Percentiles rank a stretch among this genome's conserved stretches.
phyloP scores from a whole-genome alignment of 2,329 filamentous ascomycete genomes.

The Aspergillus pseudoglaucus region DNA sequence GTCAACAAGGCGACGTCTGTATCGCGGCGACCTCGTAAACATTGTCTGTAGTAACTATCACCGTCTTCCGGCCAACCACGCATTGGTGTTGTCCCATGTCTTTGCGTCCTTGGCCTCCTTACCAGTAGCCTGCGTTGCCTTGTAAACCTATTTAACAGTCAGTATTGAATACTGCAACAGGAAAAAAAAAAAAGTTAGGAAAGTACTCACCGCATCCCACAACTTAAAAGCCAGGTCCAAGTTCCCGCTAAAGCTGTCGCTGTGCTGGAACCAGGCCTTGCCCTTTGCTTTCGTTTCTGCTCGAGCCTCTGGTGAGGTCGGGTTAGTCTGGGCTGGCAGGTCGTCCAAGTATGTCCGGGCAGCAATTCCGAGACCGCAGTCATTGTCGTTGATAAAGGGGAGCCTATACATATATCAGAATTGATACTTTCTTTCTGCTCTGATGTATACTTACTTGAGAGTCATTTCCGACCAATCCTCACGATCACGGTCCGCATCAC shows the following conservation, averaged over 20 bases:
- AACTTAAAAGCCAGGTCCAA: constrained; percentile 55
- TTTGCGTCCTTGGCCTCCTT: constrained; percentile 48
- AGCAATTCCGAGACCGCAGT: constrained; percentile 43
- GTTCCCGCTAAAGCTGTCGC: constrained; percentile 52
- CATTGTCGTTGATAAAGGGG: constrained; percentile 41
- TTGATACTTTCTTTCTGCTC: background rate
- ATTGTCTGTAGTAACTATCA: constrained; percentile 14
- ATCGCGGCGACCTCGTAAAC: background rate
- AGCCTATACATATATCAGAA: constrained; percentile 22
- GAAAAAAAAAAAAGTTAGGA: background rate
- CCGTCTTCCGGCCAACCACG: constrained; percentile 47
- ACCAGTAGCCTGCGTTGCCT: constrained; percentile 51
- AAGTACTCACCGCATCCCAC: constrained; percentile 56
- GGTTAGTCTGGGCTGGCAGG: constrained; percentile 52
- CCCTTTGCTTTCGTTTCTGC: constrained; percentile 47
- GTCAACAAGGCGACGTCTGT: background rate
- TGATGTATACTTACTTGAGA: constrained; percentile 53
- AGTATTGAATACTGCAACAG: background rate
- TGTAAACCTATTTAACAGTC: constrained; percentile 44
- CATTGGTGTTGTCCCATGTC: constrained; percentile 54
- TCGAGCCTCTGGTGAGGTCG: constrained; percentile 45
- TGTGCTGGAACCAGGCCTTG: constrained; percentile 56
- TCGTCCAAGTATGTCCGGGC: constrained; percentile 45
- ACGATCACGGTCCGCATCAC: constrained; percentile 66
- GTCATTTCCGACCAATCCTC: constrained; percentile 63